Evolutionary conservation across 768 basidiomycete species (phyloP).

Genomic region (Tremella yokohamensis): DNA sequence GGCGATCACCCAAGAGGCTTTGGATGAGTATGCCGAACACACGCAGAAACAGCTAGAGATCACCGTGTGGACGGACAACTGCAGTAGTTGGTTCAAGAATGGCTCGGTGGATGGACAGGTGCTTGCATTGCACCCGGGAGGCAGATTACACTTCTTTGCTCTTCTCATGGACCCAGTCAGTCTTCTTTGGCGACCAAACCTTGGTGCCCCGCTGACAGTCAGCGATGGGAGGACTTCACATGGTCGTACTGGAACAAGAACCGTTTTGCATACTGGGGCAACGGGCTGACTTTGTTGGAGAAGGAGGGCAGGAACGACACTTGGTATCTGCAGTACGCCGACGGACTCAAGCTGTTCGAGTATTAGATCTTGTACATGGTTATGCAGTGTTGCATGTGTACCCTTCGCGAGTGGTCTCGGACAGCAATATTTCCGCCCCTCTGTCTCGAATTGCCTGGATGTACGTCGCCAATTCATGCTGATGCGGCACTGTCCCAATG

Average conservation of each 20-base stretch:
- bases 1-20: slow-evolving; percentile 61
- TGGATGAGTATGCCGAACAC: slow-evolving; percentile 63
- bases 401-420: too few relatives aligned
- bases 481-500: too few relatives aligned
- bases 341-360: too few relatives aligned
- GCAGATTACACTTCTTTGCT: slow-evolving; percentile 16
- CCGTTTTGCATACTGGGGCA: slow-evolving; percentile 27
- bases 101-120: slow-evolving; percentile 17
- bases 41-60: slow-evolving; percentile 51
- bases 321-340: too few relatives aligned
- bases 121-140: slow-evolving; percentile 27
- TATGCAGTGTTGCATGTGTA: too few relatives aligned
- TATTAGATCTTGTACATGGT: too few relatives aligned
- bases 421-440: too few relatives aligned
- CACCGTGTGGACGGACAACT: slow-evolving; percentile 30
- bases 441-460: too few relatives aligned
- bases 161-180: slow-evolving; percentile 7
- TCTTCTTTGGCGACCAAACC: too few relatives aligned
- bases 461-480: too few relatives aligned
- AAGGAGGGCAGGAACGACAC: slow-evolving; percentile 17
- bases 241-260: slow-evolving; percentile 18
- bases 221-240: slow-evolving; percentile 28
- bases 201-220: too few relatives aligned
- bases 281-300: slow-evolving; percentile 28
- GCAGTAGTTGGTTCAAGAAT: slow-evolving; percentile 33